Conservation (phyloP, 2,329 filamentous ascomycete genomes). For the Xylariaceae sp. region DNA sequence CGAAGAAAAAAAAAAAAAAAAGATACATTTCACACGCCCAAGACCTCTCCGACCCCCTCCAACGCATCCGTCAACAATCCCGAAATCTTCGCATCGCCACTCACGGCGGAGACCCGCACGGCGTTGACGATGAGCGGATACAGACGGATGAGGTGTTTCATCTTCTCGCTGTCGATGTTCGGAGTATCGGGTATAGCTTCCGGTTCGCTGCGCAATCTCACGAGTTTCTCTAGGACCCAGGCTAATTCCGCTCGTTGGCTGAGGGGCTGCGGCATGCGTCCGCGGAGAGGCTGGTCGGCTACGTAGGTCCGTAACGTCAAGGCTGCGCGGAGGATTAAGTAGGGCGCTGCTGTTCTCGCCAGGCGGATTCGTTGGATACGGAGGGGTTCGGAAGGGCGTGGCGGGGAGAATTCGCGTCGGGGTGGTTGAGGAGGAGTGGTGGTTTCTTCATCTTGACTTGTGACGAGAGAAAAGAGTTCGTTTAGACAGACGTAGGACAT, state of each 20-base stretch:
- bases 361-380: constrained; percentile 50
- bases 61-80: constrained; percentile 54
- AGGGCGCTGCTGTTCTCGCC: constrained; percentile 70
- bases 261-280: constrained; percentile 81
- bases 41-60: constrained; percentile 55
- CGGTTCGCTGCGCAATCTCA: constrained; percentile 62
- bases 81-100: constrained; percentile 56
- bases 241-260: constrained; percentile 73
- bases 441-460: constrained; percentile 40
- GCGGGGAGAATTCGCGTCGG: constrained; percentile 38
- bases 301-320: constrained; percentile 79
- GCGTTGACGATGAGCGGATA: constrained; percentile 72
- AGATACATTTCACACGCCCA: constrained; percentile 34
- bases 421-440: constrained; percentile 39
- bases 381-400: constrained; percentile 24
- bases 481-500: constrained; percentile 79
- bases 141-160: constrained; percentile 72
- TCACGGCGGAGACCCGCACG: constrained; percentile 48
- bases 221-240: constrained; percentile 62
- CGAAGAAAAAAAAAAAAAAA: neutral
- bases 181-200: constrained; percentile 58
- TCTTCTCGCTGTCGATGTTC: constrained; percentile 49
- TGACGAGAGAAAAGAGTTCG: constrained; percentile 67
- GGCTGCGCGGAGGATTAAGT: constrained; percentile 74
- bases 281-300: constrained; percentile 83